Evolutionary conservation across 2,329 filamentous ascomycete genomes (phyloP).

Genomic region (Fusarium sororula): DNA sequence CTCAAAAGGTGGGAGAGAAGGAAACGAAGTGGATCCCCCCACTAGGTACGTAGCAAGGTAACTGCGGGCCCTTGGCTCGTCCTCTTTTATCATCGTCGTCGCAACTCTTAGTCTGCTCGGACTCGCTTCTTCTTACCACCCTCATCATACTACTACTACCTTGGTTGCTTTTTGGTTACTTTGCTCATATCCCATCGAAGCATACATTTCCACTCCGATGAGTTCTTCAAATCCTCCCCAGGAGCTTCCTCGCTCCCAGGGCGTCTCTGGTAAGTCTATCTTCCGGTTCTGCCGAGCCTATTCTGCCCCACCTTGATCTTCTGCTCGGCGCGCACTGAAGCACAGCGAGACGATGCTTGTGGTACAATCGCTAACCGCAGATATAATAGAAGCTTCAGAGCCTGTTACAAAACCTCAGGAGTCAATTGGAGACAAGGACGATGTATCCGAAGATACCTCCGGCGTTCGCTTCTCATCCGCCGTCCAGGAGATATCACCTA

Average conservation of each 20-base stretch:
- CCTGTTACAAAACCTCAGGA: constrained; percentile 10
- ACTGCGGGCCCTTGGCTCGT: constrained; percentile 28
- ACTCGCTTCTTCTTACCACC: constrained; percentile 36
- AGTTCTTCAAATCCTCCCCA: constrained; percentile 29
- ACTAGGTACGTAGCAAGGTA: constrained; percentile 23
- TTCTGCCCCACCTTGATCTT: constrained; percentile 41
- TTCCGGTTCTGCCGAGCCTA: constrained; percentile 39
- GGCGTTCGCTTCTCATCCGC: constrained; percentile 77
- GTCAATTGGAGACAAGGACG: constrained; percentile 7
- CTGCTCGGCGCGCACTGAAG: constrained; percentile 9
- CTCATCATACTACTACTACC: constrained; percentile 19
- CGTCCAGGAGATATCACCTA: constrained; percentile 70
- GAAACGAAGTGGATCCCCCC: constrained; percentile 36
- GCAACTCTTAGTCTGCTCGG: constrained; percentile 36
- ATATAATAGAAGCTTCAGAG: constrained; percentile 20
- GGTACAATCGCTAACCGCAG: constrained; percentile 34
- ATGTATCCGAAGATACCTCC: constrained; percentile 43
- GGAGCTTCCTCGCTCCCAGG: constrained; percentile 32
- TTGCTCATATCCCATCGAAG: constrained; percentile 19
- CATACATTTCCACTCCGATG: constrained; percentile 28
- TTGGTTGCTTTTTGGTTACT: constrained; percentile 17
- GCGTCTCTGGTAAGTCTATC: constrained; percentile 38
- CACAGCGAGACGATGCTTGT: constrained; percentile 2
- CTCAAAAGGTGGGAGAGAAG: constrained; percentile 2
- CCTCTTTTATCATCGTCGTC: constrained; percentile 42